Base-by-base conservation (phyloP, 2,329 filamentous ascomycete species). In the Incumbomyces lentus region DNA sequence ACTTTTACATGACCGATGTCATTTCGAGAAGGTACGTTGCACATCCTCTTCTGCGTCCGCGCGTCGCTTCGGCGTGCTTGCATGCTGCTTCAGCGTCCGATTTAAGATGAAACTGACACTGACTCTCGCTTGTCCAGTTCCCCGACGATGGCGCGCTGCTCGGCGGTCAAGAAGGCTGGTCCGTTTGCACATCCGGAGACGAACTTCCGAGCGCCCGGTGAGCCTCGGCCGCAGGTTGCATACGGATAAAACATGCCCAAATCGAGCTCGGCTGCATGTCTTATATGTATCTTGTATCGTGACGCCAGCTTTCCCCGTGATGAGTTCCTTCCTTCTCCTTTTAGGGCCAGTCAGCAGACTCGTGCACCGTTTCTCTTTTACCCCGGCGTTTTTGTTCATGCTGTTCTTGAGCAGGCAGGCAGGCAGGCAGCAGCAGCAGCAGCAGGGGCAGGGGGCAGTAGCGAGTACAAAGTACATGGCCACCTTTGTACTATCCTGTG, bases 1-100 rank as follows among this genome's bases (percentile, higher is more conserved):
- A 98, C 73, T 98, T 98, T 68, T 98, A 89, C 73, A 95, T 96
- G 69, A 98, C 92, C 66, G 90, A 98, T 69, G 81, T 83, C 49
- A 95, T 98, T 67, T 94, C 89, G 33, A 82, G 92, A 77, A 95
- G 87, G 87, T 92, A 72, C 67, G 80, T 72, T 38, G 22, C 37
- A 10, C 45, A 37, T 17, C 6, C 46, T 19, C 36, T 16, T 14
- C 10, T 45, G 8, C 16, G n/a, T 18, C 38, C 22, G 22, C 22
- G 8, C 22, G 22, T 40, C 6, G 30, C 11, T 43, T 29, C 11
- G 33, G 37, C 29, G 18, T 26, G 17, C 33, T 38, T 17, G 30
- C 31, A 2, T 31, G 14, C 29, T 16, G 10, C 16, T 14, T 16
- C 36, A 26, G 22, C 22, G 22, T 18, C 16, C 14, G 44, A 22